Percentiles rank a stretch among this genome's conserved stretches.
phyloP scores from a whole-genome alignment of 2,329 filamentous ascomycete genomes.

The Cordyceps javanica region DNA sequence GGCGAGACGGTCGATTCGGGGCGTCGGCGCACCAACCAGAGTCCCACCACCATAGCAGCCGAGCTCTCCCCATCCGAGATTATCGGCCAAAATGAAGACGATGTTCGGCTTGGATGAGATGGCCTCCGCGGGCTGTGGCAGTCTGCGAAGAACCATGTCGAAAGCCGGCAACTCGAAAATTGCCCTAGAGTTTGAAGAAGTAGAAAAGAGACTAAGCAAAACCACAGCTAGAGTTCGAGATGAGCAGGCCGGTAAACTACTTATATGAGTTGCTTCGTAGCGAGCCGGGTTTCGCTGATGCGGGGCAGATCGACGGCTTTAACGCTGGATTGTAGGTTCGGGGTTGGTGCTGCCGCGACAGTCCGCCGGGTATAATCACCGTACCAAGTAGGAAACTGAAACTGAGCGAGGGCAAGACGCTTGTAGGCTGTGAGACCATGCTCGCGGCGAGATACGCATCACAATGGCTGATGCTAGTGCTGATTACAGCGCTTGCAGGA shows the following conservation, averaged over 20 bases:
- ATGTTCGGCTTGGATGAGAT: slow-evolving; percentile 22
- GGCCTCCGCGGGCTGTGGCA: not conserved
- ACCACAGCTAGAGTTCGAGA: not conserved
- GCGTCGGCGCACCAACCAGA: slow-evolving; percentile 28
- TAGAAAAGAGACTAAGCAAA: not conserved
- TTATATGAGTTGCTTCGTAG: not conserved
- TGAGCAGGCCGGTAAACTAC: not conserved
- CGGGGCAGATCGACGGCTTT: not conserved
- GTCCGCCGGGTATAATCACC: too few species aligned
- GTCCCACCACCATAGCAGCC: slow-evolving; percentile 28
- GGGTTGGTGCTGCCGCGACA: too few species aligned
- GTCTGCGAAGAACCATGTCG: not conserved
- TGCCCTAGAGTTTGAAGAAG: not conserved
- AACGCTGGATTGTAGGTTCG: too few species aligned
- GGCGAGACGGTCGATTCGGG: slow-evolving; percentile 27
- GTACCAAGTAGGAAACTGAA: too few species aligned
- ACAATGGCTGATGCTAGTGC: too few species aligned
- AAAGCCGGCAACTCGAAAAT: not conserved
- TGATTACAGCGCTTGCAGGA: too few species aligned
- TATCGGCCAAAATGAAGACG: slow-evolving; percentile 29
- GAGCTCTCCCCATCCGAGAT: slow-evolving; percentile 31
- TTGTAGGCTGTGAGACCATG: too few species aligned
- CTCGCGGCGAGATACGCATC: too few species aligned
- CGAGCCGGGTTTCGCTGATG: not conserved
- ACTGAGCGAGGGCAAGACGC: too few species aligned